Percentiles rank a stretch among this genome's conserved stretches.
Evolutionary conservation across 768 basidiomycete species (phyloP).

Genomic region (Lentinula guzmanii): DNA sequence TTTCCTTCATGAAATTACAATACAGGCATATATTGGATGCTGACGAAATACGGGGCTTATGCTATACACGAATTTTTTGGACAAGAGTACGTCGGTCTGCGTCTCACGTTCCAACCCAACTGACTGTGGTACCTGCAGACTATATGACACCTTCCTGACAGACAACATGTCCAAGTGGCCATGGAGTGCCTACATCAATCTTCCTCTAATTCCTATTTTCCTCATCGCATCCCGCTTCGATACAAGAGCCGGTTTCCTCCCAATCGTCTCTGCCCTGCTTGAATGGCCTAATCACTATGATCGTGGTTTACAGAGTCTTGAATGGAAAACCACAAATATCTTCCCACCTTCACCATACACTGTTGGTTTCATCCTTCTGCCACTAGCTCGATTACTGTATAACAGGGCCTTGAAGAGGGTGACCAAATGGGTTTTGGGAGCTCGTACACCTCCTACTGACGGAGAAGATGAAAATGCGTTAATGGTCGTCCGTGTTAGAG

Average conservation of each 20-base stretch:
- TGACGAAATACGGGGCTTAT: constrained; percentile 67
- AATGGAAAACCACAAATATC: constrained; percentile 9
- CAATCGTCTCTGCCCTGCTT: constrained; percentile 40
- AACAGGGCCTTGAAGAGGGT: constrained; percentile 30
- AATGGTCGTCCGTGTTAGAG: constrained; percentile 24
- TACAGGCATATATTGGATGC: constrained; percentile 39
- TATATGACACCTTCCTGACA: constrained; percentile 60
- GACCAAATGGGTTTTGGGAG: constrained; percentile 39
- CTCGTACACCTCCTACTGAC: constrained; percentile 13
- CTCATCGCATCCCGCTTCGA: constrained; percentile 60
- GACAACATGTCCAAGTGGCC: constrained; percentile 72
- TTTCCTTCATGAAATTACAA: not conserved
- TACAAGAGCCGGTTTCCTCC: constrained; percentile 21
- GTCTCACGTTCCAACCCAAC: not conserved
- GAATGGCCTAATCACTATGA: constrained; percentile 35
- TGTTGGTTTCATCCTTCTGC: constrained; percentile 48
- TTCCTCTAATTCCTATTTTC: constrained; percentile 64
- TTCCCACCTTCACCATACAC: constrained; percentile 63
- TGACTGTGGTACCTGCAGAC: constrained; percentile 24
- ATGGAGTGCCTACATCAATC: constrained; percentile 68
- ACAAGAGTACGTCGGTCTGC: constrained; percentile 39
- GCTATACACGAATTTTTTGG: constrained; percentile 69
- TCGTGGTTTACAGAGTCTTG: constrained; percentile 10
- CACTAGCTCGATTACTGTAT: constrained; percentile 41
- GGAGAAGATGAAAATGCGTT: constrained; percentile 18